phyloP scores from a whole-genome alignment of 805 yeast genomes.

The Metschnikowia bowlesiae region DNA sequence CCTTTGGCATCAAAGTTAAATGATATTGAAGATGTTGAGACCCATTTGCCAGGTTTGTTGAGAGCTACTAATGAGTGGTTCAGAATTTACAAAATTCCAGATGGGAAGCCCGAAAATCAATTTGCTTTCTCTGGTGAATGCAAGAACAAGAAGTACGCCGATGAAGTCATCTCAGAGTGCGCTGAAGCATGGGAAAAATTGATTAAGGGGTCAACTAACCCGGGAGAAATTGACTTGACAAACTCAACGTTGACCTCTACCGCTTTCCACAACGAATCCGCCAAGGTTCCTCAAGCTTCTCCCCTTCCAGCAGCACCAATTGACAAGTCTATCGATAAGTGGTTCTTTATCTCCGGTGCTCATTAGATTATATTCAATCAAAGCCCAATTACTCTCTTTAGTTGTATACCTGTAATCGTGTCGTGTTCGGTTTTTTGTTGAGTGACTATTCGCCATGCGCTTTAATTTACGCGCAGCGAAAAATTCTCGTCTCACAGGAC shows the following conservation, averaged over 20 bases:
- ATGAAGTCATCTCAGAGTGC: conserved; percentile 19
- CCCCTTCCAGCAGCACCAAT: conserved; percentile 85
- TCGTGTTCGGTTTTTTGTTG: background rate
- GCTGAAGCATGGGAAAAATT: conserved; percentile 70
- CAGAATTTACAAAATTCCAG: conserved; percentile 77
- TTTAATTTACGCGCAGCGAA: background rate
- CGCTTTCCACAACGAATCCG: conserved; percentile 44
- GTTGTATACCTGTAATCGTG: background rate
- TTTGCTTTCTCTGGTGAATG: conserved; percentile 74
- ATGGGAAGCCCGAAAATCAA: conserved; percentile 69
- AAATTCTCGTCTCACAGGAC: background rate
- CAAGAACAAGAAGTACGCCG: conserved; percentile 44
- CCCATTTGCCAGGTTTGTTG: conserved; percentile 65
- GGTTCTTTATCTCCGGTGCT: conserved; percentile 95
- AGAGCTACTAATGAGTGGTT: conserved; percentile 74
- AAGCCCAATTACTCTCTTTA: background rate
- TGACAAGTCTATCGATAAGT: conserved; percentile 93
- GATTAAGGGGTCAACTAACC: conserved; percentile 38
- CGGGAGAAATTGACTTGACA: conserved; percentile 44
- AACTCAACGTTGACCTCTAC: conserved; percentile 44
- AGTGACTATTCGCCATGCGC: background rate
- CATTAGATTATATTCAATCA: conserved; percentile 23
- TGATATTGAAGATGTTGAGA: conserved; percentile 64
- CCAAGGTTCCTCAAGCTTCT: conserved; percentile 65
- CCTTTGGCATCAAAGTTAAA: conserved; percentile 57